Evolutionary conservation across 129 eudicot genomes (phyloP), one percentile per base, ranked within the genome.

Genomic region (Artemisia argyi): DNA sequence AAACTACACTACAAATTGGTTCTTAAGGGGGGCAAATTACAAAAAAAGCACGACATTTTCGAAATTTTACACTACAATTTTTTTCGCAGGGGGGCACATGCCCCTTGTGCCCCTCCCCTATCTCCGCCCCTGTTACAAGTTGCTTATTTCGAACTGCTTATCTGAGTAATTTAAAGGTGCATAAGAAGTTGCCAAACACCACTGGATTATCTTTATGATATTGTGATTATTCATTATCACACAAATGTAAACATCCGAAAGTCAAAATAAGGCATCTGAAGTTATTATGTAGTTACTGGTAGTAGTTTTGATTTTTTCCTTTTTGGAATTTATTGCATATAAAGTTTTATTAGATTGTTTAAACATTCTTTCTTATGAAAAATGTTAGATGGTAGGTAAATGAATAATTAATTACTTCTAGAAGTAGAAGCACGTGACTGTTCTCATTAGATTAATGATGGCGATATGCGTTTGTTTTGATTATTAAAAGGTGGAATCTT

Each of bases 291-390:
- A 46, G 39, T 4, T 55, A 55, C 50, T 44, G 5, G 7, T 18
- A 57, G 26, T 1, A 57, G 75, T 71, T 59, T 71, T 44, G 51
- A 42, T 56, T 7, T 39, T 70, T 39, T n/a, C 30, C 64, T 19
- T 53, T 71, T 57, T 20, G 55, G 44, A 56, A 3, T 9, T 57
- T 19, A 13, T 5, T 44, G 42, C 26, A 20, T 39, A 12, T 58
- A 26, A n/a, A 58, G 68, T 71, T 22, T 14, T 20, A 71, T 46
- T 63, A 9, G 75, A 28, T 69, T 54, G 18, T 32, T 69, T 69
- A 55, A 17, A 18, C 24, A 68, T 71, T 18, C 48, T 64, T 16
- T 17, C n/a, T 3, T 64, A 39, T 39, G 26, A 22, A 48, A 49
- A 7, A 49, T 48, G 47, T 20, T 5, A 20, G 71, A 18, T 42